Conservation (phyloP, 805 yeast species). For the Candida railenensis region DNA sequence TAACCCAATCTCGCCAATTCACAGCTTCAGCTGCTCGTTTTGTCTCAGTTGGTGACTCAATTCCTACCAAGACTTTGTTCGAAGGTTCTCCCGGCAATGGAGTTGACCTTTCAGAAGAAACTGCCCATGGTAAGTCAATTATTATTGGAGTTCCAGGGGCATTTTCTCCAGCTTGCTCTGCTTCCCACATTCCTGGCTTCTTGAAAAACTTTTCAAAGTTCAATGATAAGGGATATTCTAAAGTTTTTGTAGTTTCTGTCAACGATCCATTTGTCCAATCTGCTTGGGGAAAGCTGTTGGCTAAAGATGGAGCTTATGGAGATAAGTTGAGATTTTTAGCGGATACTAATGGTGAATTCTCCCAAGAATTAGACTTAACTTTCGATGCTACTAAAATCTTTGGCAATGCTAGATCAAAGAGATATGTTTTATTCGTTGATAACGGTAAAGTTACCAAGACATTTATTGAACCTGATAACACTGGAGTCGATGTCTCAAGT, state of each 20-base stretch:
- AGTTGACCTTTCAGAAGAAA: conserved; percentile 53
- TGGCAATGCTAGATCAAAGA: conserved; percentile 71
- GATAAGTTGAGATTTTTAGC: conserved; percentile 59
- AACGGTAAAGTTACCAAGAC: conserved; percentile 68
- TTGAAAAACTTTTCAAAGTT: conserved; percentile 51
- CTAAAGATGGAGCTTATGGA: conserved; percentile 14
- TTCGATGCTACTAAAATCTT: conserved; percentile 78
- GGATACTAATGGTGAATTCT: conserved; percentile 77
- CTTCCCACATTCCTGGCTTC: conserved; percentile 74
- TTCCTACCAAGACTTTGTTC: conserved; percentile 58
- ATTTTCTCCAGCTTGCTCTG: conserved; percentile 76
- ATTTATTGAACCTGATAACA: conserved; percentile 80
- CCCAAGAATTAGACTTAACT: conserved; percentile 58
- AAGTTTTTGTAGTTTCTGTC: conserved; percentile 69
- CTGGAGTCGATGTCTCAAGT: conserved; percentile 57
- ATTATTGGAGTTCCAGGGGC: conserved; percentile 57
- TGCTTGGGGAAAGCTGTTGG: conserved; percentile 63
- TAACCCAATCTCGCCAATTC: conserved; percentile 17
- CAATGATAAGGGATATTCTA: conserved; percentile 61
- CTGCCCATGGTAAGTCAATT: conserved; percentile 31
- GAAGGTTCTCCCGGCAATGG: conserved; percentile 67
- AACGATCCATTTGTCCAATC: conserved; percentile 84
- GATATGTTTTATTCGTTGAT: conserved; percentile 75
- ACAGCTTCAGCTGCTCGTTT: conserved; percentile 17
- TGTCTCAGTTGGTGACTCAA: conserved; percentile 55